Conservation (phyloP, 306 rosid species). For the Urtica urens region DNA sequence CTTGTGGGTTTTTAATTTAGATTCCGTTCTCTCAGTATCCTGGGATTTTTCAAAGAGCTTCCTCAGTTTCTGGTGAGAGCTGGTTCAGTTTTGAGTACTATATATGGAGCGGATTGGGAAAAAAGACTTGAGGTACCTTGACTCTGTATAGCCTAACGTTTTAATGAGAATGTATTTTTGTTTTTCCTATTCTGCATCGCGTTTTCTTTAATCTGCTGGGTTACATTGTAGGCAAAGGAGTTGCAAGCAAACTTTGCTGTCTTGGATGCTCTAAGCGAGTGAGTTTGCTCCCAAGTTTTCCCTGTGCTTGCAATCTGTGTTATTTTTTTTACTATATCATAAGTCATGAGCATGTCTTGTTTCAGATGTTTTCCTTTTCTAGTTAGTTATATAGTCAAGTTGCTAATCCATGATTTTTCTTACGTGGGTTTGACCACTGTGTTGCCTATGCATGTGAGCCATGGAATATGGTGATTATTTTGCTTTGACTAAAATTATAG, state of each 20-base stretch:
- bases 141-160: constrained; percentile 5
- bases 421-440: too few relatives aligned
- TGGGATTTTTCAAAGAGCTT: constrained; percentile 86
- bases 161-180: not conserved
- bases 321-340: not conserved
- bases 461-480: too few relatives aligned
- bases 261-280: constrained; percentile 76
- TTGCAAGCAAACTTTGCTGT: constrained; percentile 67
- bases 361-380: not conserved
- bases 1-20: constrained; percentile 4
- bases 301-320: not conserved
- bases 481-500: too few relatives aligned
- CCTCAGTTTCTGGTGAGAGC: constrained; percentile 91
- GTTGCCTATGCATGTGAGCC: too few relatives aligned
- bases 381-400: not conserved
- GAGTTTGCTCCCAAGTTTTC: constrained; percentile 17
- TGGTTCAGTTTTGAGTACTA: constrained; percentile 53
- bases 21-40: constrained; percentile 40
- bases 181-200: constrained; percentile 14
- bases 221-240: constrained; percentile 61
- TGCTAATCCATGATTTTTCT: too few relatives aligned
- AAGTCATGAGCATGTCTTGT: not conserved
- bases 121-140: constrained; percentile 78
- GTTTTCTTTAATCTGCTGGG: too few relatives aligned
- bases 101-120: constrained; percentile 89